Conservation (phyloP, 768 basidiomycete species). For the Omphalotus guepiniiformis region DNA sequence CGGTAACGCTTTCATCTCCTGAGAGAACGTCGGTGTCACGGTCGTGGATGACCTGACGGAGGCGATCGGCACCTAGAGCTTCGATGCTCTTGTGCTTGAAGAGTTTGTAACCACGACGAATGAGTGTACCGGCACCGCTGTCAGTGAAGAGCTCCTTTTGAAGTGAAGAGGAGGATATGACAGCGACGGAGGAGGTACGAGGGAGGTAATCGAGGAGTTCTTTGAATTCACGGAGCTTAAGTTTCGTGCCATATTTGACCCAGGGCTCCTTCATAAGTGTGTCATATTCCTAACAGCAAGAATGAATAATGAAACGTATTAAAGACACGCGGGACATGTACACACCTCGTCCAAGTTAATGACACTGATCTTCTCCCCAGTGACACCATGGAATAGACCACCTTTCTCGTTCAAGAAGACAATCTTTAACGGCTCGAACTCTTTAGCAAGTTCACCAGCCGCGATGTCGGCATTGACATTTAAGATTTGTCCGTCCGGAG, state of each 20-base stretch:
- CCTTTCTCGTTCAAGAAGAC: slow-evolving; percentile 97
- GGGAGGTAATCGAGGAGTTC: slow-evolving; percentile 97
- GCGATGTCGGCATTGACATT: slow-evolving; percentile 99
- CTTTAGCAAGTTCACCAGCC: slow-evolving; percentile 95
- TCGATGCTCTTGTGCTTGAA: slow-evolving; percentile 84
- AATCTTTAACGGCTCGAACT: slow-evolving; percentile 97
- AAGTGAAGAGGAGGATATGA: slow-evolving; percentile 88
- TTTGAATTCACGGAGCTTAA: slow-evolving; percentile 99
- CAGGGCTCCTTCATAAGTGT: slow-evolving; percentile 95
- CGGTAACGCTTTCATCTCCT: slow-evolving; percentile 82
- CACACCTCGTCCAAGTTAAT: slow-evolving; percentile 95
- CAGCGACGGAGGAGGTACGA: slow-evolving; percentile 95
- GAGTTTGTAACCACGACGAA: slow-evolving; percentile 96
- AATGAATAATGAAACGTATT: neutral
- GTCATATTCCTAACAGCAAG: slow-evolving; percentile 75
- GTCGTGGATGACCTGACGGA: slow-evolving; percentile 93
- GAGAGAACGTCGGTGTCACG: slow-evolving; percentile 88
- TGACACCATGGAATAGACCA: slow-evolving; percentile 95
- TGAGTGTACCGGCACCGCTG: slow-evolving; percentile 94
- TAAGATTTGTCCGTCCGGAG: slow-evolving; percentile 93
- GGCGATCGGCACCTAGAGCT: slow-evolving; percentile 85
- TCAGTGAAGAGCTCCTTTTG: slow-evolving; percentile 99
- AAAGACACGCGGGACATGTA: slow-evolving; percentile 1
- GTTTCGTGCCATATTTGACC: slow-evolving; percentile 99
- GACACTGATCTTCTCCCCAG: slow-evolving; percentile 91